phyloP scores from a whole-genome alignment of 1,284 basidiomycete species.

The Cystobasidium sp. region DNA sequence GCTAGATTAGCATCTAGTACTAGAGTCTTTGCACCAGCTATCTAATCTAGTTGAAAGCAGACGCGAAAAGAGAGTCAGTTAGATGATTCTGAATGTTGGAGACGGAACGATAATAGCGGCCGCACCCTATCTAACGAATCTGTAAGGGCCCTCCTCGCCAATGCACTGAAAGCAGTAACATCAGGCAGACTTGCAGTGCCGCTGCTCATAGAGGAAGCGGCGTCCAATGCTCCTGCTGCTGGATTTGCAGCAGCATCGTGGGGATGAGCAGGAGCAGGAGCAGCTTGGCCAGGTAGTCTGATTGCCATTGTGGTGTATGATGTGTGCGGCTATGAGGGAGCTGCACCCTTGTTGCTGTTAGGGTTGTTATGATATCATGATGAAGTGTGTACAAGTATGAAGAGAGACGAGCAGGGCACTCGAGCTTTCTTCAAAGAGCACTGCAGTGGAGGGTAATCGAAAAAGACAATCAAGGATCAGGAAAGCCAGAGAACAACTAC shows the following conservation, averaged over 20 bases:
- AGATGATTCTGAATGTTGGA: no score
- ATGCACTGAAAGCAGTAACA: slow-evolving; percentile 37
- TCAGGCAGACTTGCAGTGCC: slow-evolving; percentile 31
- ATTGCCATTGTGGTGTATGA: slow-evolving; percentile 5
- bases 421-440: no score
- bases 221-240: slow-evolving; percentile 4
- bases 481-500: no score
- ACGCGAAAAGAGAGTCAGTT: neutral
- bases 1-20: slow-evolving; percentile 86
- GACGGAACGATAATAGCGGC: no score
- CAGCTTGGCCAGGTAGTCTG: slow-evolving; percentile 17
- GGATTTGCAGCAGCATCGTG: slow-evolving; percentile 11
- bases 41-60: slow-evolving; percentile 61
- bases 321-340: no score
- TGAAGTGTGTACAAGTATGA: no score
- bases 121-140: slow-evolving; percentile 40
- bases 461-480: no score
- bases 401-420: no score
- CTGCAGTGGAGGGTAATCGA: no score
- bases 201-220: slow-evolving; percentile 24
- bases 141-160: slow-evolving; percentile 30
- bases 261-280: neutral
- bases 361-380: no score
- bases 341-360: neutral
- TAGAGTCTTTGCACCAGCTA: slow-evolving; percentile 92